Conservation (phyloP, 306 rosid species). For the Hippophae rhamnoides region DNA sequence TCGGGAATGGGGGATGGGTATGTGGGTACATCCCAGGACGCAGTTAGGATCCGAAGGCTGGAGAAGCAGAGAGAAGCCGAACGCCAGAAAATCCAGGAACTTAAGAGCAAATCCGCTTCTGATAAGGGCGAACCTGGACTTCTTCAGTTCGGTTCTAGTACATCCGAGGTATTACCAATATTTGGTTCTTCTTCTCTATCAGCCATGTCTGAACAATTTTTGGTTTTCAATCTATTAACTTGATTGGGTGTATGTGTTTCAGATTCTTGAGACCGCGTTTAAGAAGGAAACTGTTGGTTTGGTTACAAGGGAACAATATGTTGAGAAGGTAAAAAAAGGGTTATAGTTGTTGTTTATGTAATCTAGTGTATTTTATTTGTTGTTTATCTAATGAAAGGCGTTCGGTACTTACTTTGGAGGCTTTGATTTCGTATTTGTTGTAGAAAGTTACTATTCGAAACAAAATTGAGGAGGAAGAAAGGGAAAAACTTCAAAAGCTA, state of each 20-base stretch:
- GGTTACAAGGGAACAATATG: conserved; percentile 88
- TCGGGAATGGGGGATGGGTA: conserved; percentile 99
- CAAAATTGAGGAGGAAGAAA: conserved; percentile 97
- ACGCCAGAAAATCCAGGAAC: conserved; percentile 93
- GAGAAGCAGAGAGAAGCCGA: conserved; percentile 98
- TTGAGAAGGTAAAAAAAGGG: conserved; percentile 60
- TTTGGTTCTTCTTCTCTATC: conserved; percentile 1
- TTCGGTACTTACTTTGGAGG: neutral
- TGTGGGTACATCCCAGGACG: conserved; percentile 96
- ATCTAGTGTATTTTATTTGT: neutral
- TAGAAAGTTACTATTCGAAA: conserved; percentile 84
- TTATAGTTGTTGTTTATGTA: neutral
- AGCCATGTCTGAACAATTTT: neutral
- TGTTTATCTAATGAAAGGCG: neutral
- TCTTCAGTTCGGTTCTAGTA: conserved; percentile 95
- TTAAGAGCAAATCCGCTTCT: conserved; percentile 75
- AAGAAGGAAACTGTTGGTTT: conserved; percentile 96
- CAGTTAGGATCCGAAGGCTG: conserved; percentile 82
- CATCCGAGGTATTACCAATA: conserved; percentile 50
- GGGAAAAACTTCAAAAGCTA: conserved; percentile 91
- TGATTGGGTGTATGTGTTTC: conserved; percentile 17
- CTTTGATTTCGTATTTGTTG: conserved; percentile 3
- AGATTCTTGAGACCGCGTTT: conserved; percentile 95
- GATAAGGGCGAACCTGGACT: conserved; percentile 80
- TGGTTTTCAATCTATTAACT: neutral